A percentile compares a stretch with the other conserved stretches of the same genome.
phyloP scores from a whole-genome alignment of 2,329 filamentous ascomycete genomes.

The Colletotrichum zoysiae region DNA sequence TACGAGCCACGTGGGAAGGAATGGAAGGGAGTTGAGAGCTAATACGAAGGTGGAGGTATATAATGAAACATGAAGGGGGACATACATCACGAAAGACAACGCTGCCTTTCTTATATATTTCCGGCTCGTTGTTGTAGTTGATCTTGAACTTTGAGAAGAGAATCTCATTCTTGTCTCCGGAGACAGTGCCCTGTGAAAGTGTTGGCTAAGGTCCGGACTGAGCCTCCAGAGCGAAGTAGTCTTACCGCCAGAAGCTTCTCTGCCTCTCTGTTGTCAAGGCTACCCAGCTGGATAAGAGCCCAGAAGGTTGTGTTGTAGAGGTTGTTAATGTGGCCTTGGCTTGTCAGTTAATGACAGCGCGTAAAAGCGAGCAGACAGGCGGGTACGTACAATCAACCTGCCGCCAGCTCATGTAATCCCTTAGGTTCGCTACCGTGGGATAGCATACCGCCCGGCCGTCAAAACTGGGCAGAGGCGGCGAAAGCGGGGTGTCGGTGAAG shows the following conservation, averaged over 20 bases:
- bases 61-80: neutral
- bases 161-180: constrained; percentile 95
- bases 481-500: constrained; percentile 79
- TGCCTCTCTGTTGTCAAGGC: constrained; percentile 80
- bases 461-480: constrained; percentile 85
- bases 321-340: constrained; percentile 92
- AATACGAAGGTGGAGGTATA: neutral
- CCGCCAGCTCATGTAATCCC: constrained; percentile 97
- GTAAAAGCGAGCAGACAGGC: neutral
- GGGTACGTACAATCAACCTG: constrained; percentile 86
- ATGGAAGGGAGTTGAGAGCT: no score
- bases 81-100: constrained; percentile 85
- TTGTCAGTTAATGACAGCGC: constrained; percentile 39
- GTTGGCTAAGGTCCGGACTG: neutral
- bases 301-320: constrained; percentile 98
- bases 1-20: neutral
- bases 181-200: constrained; percentile 76
- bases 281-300: constrained; percentile 84
- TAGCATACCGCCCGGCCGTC: constrained; percentile 94
- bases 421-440: constrained; percentile 82
- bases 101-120: constrained; percentile 94
- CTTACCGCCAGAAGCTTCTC: constrained; percentile 82
- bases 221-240: neutral
- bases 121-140: constrained; percentile 97
- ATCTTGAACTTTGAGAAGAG: constrained; percentile 89